A percentile compares a stretch with the other conserved stretches of the same genome.
Evolutionary conservation across 768 basidiomycete species (phyloP).

Genomic region (Dendrothele bispora): DNA sequence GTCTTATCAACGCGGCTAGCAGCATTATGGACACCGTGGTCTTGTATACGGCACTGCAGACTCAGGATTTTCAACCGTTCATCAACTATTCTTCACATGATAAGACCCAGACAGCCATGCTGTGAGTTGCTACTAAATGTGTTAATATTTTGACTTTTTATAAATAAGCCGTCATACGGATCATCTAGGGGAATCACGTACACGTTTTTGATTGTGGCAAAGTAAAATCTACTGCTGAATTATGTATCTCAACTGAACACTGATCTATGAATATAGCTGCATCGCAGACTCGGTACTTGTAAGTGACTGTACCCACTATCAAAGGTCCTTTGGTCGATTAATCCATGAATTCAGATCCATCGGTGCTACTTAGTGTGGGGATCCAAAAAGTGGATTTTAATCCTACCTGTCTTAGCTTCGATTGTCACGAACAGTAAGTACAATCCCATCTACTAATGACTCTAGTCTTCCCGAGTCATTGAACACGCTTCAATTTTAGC

Average conservation of each 20-base stretch:
- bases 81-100: not conserved
- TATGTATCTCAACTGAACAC: not conserved
- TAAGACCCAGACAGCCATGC: not conserved
- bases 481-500: not conserved
- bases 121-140: not conserved
- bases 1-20: not conserved
- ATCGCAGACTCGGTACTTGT: not conserved
- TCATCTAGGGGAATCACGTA: not conserved
- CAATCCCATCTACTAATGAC: not conserved
- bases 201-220: not conserved
- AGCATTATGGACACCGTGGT: not conserved
- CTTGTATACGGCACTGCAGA: not conserved
- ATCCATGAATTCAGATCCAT: not conserved
- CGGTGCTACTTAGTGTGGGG: not conserved
- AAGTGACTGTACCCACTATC: too few species aligned
- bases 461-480: too few species aligned
- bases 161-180: too few species aligned
- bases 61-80: not conserved
- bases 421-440: not conserved
- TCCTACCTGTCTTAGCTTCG: not conserved
- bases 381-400: not conserved
- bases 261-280: not conserved
- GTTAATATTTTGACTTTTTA: not conserved
- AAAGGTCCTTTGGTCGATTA: too few species aligned
- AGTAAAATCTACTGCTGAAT: not conserved